Conservation (phyloP, 2,329 filamentous ascomycete species). For the Epichloe sp. region DNA sequence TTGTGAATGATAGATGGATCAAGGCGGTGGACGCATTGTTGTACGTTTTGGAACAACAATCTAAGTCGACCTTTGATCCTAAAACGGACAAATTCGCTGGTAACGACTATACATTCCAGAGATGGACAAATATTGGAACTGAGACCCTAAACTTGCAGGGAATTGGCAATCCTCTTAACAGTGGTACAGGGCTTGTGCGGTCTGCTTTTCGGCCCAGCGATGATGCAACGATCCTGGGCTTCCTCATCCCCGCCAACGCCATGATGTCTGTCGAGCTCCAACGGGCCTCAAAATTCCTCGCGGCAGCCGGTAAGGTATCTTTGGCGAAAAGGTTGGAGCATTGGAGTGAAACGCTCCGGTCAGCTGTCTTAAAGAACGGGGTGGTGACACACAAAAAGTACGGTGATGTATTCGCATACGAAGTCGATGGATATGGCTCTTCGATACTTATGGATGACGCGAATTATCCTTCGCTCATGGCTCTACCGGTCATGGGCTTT, state of each 20-base stretch:
- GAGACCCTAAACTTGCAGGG: constrained; percentile 78
- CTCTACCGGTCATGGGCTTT: constrained; percentile 69
- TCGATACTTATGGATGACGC: constrained; percentile 81
- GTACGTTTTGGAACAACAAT: constrained; percentile 63
- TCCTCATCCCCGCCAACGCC: constrained; percentile 89
- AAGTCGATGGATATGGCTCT: constrained; percentile 78
- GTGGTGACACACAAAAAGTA: constrained; percentile 63
- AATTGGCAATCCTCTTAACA: constrained; percentile 81
- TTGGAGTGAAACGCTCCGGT: constrained; percentile 50
- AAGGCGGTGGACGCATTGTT: constrained; percentile 64
- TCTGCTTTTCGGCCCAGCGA: constrained; percentile 92
- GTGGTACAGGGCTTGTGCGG: constrained; percentile 71
- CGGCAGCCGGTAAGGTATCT: constrained; percentile 39
- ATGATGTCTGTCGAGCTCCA: constrained; percentile 88
- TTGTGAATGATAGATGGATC: constrained; percentile 68
- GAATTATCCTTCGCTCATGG: constrained; percentile 70
- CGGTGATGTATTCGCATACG: constrained; percentile 72
- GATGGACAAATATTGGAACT: constrained; percentile 67
- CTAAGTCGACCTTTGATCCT: constrained; percentile 64
- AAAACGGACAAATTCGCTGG: constrained; percentile 48
- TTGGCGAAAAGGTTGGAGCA: constrained; percentile 42
- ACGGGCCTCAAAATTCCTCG: constrained; percentile 58
- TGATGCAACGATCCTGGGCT: constrained; percentile 86
- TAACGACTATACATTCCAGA: constrained; percentile 81
- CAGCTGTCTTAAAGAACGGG: constrained; percentile 75